phyloP scores from a whole-genome alignment of 345 rosid genomes.

The Streptanthus diversifolius region DNA sequence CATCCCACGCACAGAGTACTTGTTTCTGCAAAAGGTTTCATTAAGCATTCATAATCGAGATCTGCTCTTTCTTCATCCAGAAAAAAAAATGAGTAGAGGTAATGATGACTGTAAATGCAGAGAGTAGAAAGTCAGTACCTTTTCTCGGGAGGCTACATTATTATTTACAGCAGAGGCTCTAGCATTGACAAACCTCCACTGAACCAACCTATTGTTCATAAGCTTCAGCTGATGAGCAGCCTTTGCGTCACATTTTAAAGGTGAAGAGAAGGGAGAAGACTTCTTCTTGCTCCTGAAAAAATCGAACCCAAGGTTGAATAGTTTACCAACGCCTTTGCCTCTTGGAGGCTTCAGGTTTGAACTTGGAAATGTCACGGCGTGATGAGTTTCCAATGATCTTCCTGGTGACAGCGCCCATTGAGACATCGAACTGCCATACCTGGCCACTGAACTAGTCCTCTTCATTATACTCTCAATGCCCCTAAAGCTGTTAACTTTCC shows the following conservation, averaged over 20 bases:
- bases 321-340: constrained; percentile 61
- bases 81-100: neutral
- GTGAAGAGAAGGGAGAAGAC: constrained; percentile 24
- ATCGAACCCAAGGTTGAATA: constrained; percentile 59
- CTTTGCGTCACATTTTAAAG: constrained; percentile 36
- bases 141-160: constrained; percentile 35
- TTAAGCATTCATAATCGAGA: neutral
- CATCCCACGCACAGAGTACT: constrained; percentile 42
- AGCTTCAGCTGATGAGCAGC: constrained; percentile 56
- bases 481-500: constrained; percentile 39
- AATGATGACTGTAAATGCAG: neutral
- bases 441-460: constrained; percentile 57
- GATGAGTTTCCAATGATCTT: constrained; percentile 56
- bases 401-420: constrained; percentile 91
- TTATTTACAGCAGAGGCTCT: constrained; percentile 39
- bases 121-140: constrained; percentile 40
- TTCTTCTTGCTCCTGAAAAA: constrained; percentile 66
- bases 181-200: constrained; percentile 72
- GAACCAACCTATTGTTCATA: constrained; percentile 53
- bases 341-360: constrained; percentile 60
- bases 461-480: constrained; percentile 42
- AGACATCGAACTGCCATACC: constrained; percentile 49
- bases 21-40: constrained; percentile 43
- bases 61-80: neutral
- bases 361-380: constrained; percentile 43